phyloP scores from a whole-genome alignment of 306 rosid species.

The Castanea sativa region DNA sequence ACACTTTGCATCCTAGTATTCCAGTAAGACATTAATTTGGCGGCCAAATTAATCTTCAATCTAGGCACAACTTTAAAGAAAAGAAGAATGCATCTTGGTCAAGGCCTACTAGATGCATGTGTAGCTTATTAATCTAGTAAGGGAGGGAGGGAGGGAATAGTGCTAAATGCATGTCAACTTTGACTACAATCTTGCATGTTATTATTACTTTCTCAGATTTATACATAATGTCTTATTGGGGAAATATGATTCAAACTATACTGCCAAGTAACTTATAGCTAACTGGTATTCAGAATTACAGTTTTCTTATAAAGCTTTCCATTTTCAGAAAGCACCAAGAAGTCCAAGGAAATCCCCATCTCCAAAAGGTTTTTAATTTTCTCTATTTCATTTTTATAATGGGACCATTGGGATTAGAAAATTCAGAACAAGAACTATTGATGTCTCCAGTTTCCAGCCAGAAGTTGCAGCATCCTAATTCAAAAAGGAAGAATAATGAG shows the following conservation, averaged over 20 bases:
- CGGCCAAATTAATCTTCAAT: too few relatives aligned
- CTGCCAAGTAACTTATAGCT: constrained; percentile 3
- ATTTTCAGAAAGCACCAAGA: constrained; percentile 64
- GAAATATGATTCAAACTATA: constrained; percentile 15
- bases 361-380: constrained; percentile 53
- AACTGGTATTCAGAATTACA: constrained; percentile 13
- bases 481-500: constrained; percentile 61
- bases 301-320: constrained; percentile 25
- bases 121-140: neutral
- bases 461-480: constrained; percentile 47
- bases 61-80: too few relatives aligned
- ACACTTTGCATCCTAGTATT: too few relatives aligned
- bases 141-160: neutral
- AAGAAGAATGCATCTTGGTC: neutral
- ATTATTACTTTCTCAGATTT: constrained; percentile 8
- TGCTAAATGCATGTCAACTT: neutral
- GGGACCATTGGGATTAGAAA: constrained; percentile 19
- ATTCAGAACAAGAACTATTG: constrained; percentile 14
- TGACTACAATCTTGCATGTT: neutral
- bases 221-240: neutral
- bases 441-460: constrained; percentile 54
- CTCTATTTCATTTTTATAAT: constrained; percentile 11
- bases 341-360: constrained; percentile 44
- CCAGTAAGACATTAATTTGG: too few relatives aligned
- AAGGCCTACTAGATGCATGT: neutral